Conservation (phyloP, 345 rosid species). For the Raphanus sativus region DNA sequence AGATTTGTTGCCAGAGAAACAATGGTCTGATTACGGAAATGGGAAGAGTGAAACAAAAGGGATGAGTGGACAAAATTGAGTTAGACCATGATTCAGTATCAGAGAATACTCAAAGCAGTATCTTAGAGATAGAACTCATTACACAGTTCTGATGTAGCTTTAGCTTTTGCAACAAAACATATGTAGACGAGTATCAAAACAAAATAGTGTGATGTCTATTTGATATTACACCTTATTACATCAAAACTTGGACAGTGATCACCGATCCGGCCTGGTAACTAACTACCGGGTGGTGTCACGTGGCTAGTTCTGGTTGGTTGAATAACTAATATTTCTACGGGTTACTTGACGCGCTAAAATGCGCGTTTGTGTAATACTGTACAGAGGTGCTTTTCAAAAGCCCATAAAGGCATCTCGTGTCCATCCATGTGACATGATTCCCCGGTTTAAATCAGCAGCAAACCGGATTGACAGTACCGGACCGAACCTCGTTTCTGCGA, state of each 20-base stretch:
- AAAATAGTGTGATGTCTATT: not conserved
- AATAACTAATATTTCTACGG: constrained; percentile 4
- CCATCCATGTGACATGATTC: not conserved
- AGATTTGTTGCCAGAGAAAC: no score
- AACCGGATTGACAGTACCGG: not conserved
- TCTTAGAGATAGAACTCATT: no score
- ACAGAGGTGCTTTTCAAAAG: constrained; percentile 2
- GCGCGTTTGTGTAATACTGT: not conserved
- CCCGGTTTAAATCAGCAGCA: not conserved
- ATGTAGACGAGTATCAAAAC: not conserved
- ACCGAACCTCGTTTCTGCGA: constrained; percentile 17
- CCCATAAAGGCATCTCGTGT: not conserved
- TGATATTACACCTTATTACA: not conserved
- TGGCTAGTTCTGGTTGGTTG: constrained; percentile 6
- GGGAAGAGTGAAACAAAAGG: no score
- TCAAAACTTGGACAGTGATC: not conserved
- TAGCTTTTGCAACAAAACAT: not conserved
- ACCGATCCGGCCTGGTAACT: no score
- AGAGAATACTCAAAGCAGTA: no score
- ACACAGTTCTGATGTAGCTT: no score
- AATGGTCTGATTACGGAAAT: no score
- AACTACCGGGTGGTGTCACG: not conserved
- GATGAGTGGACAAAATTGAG: no score
- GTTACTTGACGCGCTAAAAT: constrained; percentile 2
- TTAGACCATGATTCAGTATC: no score